phyloP scores from a whole-genome alignment of 1,284 basidiomycete species.

The Cryptococcus jaspeensis region DNA sequence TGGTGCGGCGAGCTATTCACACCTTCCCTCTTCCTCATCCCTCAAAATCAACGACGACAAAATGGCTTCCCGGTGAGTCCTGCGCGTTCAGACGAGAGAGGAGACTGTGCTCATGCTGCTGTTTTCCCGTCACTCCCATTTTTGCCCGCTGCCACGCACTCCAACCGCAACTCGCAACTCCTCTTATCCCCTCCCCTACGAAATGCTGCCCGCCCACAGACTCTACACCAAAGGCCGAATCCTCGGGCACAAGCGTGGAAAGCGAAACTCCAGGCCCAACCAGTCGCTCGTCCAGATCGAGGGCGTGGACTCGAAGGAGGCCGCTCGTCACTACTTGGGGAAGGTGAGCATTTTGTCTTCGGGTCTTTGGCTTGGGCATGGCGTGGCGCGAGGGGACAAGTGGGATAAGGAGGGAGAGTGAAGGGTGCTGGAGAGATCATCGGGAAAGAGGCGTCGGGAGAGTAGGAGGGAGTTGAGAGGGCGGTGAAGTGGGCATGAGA shows the following conservation, averaged over 20 bases:
- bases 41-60: background rate
- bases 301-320: conserved; percentile 89
- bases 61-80: conserved; percentile 2
- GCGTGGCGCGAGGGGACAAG: conserved; percentile 2
- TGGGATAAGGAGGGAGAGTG: background rate
- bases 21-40: background rate
- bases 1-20: background rate
- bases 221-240: conserved; percentile 97
- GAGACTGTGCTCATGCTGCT: background rate
- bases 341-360: conserved; percentile 65
- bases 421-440: background rate
- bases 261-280: conserved; percentile 93
- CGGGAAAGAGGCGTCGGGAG: background rate
- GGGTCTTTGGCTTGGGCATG: background rate
- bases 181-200: background rate
- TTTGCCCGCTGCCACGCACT: background rate
- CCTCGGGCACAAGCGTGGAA: conserved; percentile 96
- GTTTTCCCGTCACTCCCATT: background rate
- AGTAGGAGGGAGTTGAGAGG: background rate
- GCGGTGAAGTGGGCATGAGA: background rate
- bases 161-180: background rate
- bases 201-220: conserved; percentile 55
- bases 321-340: conserved; percentile 96
- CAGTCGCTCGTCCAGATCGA: conserved; percentile 96
- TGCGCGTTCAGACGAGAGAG: background rate